Evolutionary conservation across 2,329 filamentous ascomycete species (phyloP).

Genomic region (Paracoccidioides brasiliensis): DNA sequence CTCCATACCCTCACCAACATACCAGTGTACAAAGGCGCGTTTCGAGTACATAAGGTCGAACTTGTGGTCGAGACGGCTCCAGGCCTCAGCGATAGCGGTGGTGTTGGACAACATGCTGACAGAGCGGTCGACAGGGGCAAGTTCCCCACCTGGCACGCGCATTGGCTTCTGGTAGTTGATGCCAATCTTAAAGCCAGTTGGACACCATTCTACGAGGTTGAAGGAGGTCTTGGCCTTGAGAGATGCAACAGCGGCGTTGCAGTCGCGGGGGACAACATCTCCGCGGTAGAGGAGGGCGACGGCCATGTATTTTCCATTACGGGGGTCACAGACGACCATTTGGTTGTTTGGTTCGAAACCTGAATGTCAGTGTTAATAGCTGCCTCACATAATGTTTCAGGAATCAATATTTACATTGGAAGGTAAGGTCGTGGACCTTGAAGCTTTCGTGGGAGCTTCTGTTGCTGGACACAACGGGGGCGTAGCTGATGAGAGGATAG

Average conservation of each 20-base stretch:
- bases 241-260: constrained; percentile 44
- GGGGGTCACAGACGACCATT: constrained; percentile 56
- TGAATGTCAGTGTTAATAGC: constrained; percentile 14
- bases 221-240: constrained; percentile 52
- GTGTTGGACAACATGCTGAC: constrained; percentile 55
- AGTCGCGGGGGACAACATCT: constrained; percentile 51
- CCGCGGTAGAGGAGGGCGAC: constrained; percentile 54
- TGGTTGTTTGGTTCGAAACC: constrained; percentile 56
- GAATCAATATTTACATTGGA: constrained; percentile 40
- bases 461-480: constrained; percentile 51
- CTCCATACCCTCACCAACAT: constrained; percentile 83
- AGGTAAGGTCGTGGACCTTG: constrained; percentile 63
- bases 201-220: constrained; percentile 57
- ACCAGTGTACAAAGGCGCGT: constrained; percentile 59
- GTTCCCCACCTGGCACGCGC: constrained; percentile 39
- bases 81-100: constrained; percentile 53
- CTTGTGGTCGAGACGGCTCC: constrained; percentile 52
- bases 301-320: constrained; percentile 57
- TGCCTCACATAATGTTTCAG: neutral
- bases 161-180: constrained; percentile 52
- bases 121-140: constrained; percentile 41
- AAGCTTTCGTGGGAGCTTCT: constrained; percentile 80
- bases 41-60: constrained; percentile 60
- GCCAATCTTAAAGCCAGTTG: constrained; percentile 55
- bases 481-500: constrained; percentile 53